Conservation (phyloP, 495 filamentous ascomycete genomes). For the Penicillium coprophilum region DNA sequence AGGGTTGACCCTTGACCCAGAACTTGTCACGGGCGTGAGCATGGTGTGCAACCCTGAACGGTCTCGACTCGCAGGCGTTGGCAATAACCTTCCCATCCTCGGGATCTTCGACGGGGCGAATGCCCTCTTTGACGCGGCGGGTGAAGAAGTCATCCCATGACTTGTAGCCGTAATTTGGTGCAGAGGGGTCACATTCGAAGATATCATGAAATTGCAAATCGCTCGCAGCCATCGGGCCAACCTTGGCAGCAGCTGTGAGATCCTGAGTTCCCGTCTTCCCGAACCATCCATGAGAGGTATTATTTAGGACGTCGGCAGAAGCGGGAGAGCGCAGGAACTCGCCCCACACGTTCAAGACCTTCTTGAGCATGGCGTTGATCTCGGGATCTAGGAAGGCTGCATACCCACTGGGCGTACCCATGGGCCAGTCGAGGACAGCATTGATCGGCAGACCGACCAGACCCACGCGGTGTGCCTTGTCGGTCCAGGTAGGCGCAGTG, state of each 20-base stretch:
- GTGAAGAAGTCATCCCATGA: slow-evolving; percentile 83
- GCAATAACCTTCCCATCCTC: slow-evolving; percentile 50
- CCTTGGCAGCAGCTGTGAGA: slow-evolving; percentile 45
- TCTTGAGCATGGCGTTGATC: slow-evolving; percentile 67
- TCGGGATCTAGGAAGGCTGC: slow-evolving; percentile 65
- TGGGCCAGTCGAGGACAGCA: slow-evolving; percentile 70
- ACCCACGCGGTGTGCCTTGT: slow-evolving; percentile 49
- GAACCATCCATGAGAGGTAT: slow-evolving; percentile 60
- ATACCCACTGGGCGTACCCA: slow-evolving; percentile 66
- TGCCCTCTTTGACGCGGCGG: slow-evolving; percentile 50
- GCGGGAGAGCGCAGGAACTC: slow-evolving; percentile 55
- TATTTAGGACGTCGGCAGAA: slow-evolving; percentile 57
- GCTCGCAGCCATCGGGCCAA: slow-evolving; percentile 43
- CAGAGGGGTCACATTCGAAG: slow-evolving; percentile 27
- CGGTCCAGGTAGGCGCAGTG: slow-evolving; percentile 61
- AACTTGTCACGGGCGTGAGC: slow-evolving; percentile 46
- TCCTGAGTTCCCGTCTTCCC: slow-evolving; percentile 37
- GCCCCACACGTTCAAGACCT: slow-evolving; percentile 67
- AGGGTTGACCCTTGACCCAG: slow-evolving; percentile 70
- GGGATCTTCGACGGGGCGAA: slow-evolving; percentile 59
- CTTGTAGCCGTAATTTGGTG: slow-evolving; percentile 53
- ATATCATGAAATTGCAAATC: slow-evolving; percentile 58
- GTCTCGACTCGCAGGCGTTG: slow-evolving; percentile 66
- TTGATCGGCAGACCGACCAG: slow-evolving; percentile 68
- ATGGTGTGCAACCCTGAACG: slow-evolving; percentile 24